Evolutionary conservation across 2,329 filamentous ascomycete species (phyloP).

Genomic region (Hypoxylon sp.): DNA sequence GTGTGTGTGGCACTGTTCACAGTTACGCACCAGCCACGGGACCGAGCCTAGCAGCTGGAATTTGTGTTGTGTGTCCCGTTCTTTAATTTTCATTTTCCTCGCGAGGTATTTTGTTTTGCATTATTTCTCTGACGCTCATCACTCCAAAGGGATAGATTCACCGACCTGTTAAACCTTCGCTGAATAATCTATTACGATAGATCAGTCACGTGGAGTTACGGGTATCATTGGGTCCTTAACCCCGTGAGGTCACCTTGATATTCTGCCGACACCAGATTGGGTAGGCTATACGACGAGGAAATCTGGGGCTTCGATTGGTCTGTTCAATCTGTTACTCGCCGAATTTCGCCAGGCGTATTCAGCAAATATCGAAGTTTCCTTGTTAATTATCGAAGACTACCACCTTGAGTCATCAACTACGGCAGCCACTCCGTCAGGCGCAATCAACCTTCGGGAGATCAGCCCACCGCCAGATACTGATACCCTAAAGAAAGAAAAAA

Average conservation of each 20-base stretch:
- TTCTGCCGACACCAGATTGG: slow-evolving; percentile 41
- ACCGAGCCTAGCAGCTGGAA: slow-evolving; percentile 26
- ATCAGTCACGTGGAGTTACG: slow-evolving; percentile 42
- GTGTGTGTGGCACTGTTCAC: slow-evolving; percentile 34
- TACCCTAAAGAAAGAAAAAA: neutral
- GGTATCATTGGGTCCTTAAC: slow-evolving; percentile 41
- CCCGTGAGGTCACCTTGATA: slow-evolving; percentile 43
- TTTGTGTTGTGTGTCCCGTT: slow-evolving; percentile 1
- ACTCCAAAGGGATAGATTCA: slow-evolving; percentile 16
- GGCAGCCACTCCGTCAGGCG: slow-evolving; percentile 32
- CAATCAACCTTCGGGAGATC: slow-evolving; percentile 28
- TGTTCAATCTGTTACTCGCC: slow-evolving; percentile 25
- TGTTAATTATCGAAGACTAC: slow-evolving; percentile 30
- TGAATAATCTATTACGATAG: slow-evolving; percentile 46
- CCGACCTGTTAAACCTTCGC: slow-evolving; percentile 15
- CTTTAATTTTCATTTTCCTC: slow-evolving; percentile 25
- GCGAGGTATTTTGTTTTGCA: slow-evolving; percentile 24
- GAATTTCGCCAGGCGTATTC: slow-evolving; percentile 31
- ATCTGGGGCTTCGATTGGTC: slow-evolving; percentile 37
- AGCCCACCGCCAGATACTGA: slow-evolving; percentile 17
- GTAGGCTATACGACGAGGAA: slow-evolving; percentile 39
- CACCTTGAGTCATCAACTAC: slow-evolving; percentile 41
- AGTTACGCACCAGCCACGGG: slow-evolving; percentile 39
- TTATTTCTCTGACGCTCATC: slow-evolving; percentile 21
- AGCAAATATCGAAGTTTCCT: slow-evolving; percentile 29